These are phyloP conservation scores for Solanum pennellii DNA, from an alignment of 257 asterid species.

Conservation along the genomic window DNA sequence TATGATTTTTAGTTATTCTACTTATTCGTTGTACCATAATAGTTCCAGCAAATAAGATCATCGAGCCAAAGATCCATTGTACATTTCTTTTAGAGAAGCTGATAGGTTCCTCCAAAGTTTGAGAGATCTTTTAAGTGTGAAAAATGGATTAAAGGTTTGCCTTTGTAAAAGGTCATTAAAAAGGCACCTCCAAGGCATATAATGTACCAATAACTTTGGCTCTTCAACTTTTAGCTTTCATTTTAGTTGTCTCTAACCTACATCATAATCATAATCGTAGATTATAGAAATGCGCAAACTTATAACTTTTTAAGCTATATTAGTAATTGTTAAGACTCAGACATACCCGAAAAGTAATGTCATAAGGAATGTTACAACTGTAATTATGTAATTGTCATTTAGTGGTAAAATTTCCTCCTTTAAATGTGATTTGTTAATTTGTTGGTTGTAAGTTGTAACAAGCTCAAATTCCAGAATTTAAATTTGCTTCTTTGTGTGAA, in stretches of 20 bases:
- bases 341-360: constrained; percentile 59
- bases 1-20: too few species aligned
- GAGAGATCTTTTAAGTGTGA: not conserved
- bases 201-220: constrained; percentile 50
- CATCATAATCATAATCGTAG: not conserved
- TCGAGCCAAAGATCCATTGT: constrained; percentile 46
- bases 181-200: constrained; percentile 56
- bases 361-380: constrained; percentile 44
- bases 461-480: too few species aligned
- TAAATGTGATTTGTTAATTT: too few species aligned
- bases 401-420: too few species aligned
- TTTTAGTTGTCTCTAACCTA: constrained; percentile 44
- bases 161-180: constrained; percentile 32
- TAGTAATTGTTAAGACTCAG: not conserved
- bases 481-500: too few species aligned
- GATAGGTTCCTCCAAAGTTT: not conserved
- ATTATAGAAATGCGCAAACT: not conserved
- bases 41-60: constrained; percentile 49
- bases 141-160: constrained; percentile 40
- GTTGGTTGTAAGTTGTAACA: too few species aligned
- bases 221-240: constrained; percentile 33
- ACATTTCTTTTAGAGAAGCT: not conserved
- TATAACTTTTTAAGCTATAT: not conserved
- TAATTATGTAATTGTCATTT: too few species aligned
- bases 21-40: not conserved